These are phyloP conservation scores for Echria macrotheca DNA, from an alignment of 495 filamentous ascomycete species.

Conservation along the genomic window DNA sequence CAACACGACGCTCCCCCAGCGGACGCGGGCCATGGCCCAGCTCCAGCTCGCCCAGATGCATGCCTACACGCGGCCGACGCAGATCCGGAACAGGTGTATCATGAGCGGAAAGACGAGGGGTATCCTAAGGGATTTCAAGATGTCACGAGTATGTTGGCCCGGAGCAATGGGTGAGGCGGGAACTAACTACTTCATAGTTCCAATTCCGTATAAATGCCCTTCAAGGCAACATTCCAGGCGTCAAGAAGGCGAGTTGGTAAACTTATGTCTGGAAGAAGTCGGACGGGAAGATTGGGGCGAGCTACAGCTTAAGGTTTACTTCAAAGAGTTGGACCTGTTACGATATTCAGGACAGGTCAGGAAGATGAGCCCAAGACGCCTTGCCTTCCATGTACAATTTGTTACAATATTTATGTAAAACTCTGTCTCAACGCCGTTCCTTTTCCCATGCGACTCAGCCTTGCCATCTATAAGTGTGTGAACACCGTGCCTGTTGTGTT, in stretches of 20 bases:
- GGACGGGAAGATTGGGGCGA: too few species aligned
- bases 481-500: constrained; percentile 2
- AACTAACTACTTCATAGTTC: constrained; percentile 50
- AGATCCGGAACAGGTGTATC: constrained; percentile 90
- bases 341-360: too few species aligned
- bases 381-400: constrained; percentile 18
- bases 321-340: too few species aligned
- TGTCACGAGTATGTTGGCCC: constrained; percentile 85
- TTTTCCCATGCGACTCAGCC: neutral
- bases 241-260: constrained; percentile 95
- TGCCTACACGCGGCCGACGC: constrained; percentile 83
- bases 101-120: constrained; percentile 80
- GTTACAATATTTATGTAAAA: constrained; percentile 22
- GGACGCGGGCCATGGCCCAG: constrained; percentile 82
- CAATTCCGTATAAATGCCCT: constrained; percentile 88
- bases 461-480: constrained; percentile 3
- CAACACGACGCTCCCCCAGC: constrained; percentile 78
- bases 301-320: too few species aligned
- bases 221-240: constrained; percentile 82
- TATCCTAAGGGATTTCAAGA: constrained; percentile 82
- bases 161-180: too few species aligned
- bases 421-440: constrained; percentile 6
- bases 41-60: constrained; percentile 92
- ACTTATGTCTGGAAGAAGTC: too few species aligned
- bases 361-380: too few species aligned